Evolutionary conservation across 805 yeast genomes (phyloP).

Genomic region (Nematodospora valgi): DNA sequence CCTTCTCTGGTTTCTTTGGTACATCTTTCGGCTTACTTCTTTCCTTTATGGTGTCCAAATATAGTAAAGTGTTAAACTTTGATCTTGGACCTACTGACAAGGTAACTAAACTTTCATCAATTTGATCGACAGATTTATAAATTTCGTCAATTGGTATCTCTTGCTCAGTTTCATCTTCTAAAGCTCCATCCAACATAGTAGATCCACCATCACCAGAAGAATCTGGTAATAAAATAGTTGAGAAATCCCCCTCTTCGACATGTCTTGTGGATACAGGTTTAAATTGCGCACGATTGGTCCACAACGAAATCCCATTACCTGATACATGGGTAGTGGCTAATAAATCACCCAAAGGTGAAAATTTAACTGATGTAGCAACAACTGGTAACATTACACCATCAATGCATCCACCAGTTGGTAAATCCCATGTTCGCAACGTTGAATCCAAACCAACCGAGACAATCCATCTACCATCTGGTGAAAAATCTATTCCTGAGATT

Average conservation of each 20-base stretch:
- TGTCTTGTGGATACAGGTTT: constrained; percentile 70
- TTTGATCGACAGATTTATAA: constrained; percentile 59
- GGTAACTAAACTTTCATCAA: constrained; percentile 61
- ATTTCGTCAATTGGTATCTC: constrained; percentile 26
- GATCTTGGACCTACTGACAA: constrained; percentile 73
- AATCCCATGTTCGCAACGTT: constrained; percentile 93
- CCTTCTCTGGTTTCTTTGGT: constrained; percentile 76
- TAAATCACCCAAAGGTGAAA: constrained; percentile 86
- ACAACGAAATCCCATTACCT: constrained; percentile 84
- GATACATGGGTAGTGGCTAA: constrained; percentile 90
- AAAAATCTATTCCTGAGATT: constrained; percentile 82
- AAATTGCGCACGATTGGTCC: constrained; percentile 92
- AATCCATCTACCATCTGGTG: constrained; percentile 95
- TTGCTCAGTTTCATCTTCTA: constrained; percentile 39
- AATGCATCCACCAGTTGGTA: constrained; percentile 94
- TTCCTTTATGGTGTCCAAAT: constrained; percentile 78
- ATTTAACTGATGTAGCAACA: constrained; percentile 76
- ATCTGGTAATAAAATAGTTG: constrained; percentile 63
- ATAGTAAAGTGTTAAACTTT: constrained; percentile 73
- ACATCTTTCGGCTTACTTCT: constrained; percentile 90
- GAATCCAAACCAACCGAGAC: constrained; percentile 79
- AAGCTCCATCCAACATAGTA: constrained; percentile 73
- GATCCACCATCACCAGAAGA: constrained; percentile 76
- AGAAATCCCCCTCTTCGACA: constrained; percentile 72
- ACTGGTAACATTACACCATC: constrained; percentile 79